Evolutionary conservation across 108 stramenopile genomes (phyloP).

Genomic region (Hondaea fermentalgiana): DNA sequence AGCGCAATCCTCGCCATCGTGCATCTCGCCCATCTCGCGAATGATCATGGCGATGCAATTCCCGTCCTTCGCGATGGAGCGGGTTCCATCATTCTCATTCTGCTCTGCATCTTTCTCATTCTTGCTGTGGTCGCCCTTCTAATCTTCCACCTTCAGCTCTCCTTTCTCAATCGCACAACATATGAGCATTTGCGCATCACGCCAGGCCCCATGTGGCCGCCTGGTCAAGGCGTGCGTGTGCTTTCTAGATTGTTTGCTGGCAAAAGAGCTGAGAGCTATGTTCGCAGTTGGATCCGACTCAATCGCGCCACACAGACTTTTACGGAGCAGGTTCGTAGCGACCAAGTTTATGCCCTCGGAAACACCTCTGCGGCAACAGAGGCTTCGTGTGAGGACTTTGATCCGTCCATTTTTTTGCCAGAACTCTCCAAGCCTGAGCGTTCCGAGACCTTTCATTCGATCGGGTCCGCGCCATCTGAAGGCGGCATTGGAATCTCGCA

Average conservation of each 20-base stretch:
- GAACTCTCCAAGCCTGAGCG: neutral
- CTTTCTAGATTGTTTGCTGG: neutral
- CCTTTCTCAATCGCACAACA: conserved; percentile 18
- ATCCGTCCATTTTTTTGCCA: neutral
- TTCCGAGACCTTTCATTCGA: neutral
- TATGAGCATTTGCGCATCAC: conserved; percentile 39
- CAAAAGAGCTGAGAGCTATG: neutral
- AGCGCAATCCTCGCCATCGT: neutral
- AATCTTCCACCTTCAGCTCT: conserved; percentile 13
- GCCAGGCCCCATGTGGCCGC: neutral
- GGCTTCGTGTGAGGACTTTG: neutral
- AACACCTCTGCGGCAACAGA: neutral
- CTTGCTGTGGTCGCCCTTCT: neutral
- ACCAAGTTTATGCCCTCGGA: neutral
- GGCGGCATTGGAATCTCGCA: neutral
- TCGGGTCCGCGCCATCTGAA: neutral
- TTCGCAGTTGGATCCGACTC: neutral
- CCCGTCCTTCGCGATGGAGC: neutral
- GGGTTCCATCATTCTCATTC: neutral
- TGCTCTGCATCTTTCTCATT: neutral
- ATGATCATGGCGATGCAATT: neutral
- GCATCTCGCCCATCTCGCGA: neutral
- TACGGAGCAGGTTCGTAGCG: neutral
- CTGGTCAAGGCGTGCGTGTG: neutral
- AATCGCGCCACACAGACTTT: neutral